A percentile compares a stretch with the other conserved stretches of the same genome.
Conservation (phyloP, 805 yeast species). For the Kluyveromyces aestuarii region DNA sequence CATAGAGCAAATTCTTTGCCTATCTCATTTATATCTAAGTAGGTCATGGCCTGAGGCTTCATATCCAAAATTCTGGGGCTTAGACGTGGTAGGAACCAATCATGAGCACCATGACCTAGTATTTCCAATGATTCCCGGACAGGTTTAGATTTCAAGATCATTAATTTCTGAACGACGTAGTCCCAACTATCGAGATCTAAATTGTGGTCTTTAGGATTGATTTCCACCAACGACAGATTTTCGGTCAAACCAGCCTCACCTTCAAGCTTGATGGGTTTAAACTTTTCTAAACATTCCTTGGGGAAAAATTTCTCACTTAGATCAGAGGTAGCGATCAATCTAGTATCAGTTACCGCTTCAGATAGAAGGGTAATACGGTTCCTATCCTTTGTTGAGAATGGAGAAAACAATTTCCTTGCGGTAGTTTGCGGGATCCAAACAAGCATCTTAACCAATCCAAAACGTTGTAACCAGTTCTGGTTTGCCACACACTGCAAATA, state of each 20-base stretch:
- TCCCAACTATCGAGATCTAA: constrained; percentile 54
- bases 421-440: constrained; percentile 55
- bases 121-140: constrained; percentile 38
- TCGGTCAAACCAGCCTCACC: constrained; percentile 9
- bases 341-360: constrained; percentile 53
- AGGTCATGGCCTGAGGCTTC: constrained; percentile 39
- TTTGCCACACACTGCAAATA: constrained; percentile 62
- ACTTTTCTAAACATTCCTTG: constrained; percentile 9
- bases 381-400: constrained; percentile 42
- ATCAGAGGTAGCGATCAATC: constrained; percentile 42
- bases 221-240: constrained; percentile 46
- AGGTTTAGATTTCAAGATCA: constrained; percentile 39
- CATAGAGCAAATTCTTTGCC: constrained; percentile 31
- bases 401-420: constrained; percentile 54
- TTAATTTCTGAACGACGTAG: constrained; percentile 52
- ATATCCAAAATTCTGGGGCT: constrained; percentile 32
- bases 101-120: constrained; percentile 72
- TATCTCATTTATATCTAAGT: constrained; percentile 40
- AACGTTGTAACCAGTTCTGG: constrained; percentile 65
- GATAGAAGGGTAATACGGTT: constrained; percentile 56
- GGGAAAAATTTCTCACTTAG: constrained; percentile 14
- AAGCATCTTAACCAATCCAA: constrained; percentile 68
- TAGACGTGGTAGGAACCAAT: constrained; percentile 1
- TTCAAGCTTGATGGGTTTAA: constrained; percentile 26
- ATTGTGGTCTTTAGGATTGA: constrained; percentile 38